These are phyloP conservation scores for Citrus sinensis DNA, from an alignment of 345 rosid species.

Conservation along the genomic window DVS_A1.0 CM039162.1:5711501-5712000, in stretches of 20 bases:
- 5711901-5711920: too few relatives aligned
- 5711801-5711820: conserved; percentile 39
- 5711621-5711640: conserved; percentile 67
- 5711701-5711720: conserved; percentile 16
- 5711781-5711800: conserved; percentile 52
- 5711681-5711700: neutral
- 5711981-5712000: too few relatives aligned
- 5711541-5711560: too few relatives aligned
- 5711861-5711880: too few relatives aligned
- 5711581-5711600: conserved; percentile 16
- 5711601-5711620: too few relatives aligned
- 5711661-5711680: conserved; percentile 4
- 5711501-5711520: too few relatives aligned
- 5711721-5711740: conserved; percentile 67
- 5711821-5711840: conserved; percentile 38
- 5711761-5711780: conserved; percentile 50
- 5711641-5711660: conserved; percentile 40
- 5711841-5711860: conserved; percentile 28
- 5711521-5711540: too few relatives aligned
- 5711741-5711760: conserved; percentile 29
- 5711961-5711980: too few relatives aligned
- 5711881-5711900: too few relatives aligned
- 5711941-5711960: too few relatives aligned
- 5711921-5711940: too few relatives aligned
- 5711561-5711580: conserved; percentile 47